Conservation (phyloP, 176 grass and related monocot genomes). For the Olyra latifolia region DNA sequence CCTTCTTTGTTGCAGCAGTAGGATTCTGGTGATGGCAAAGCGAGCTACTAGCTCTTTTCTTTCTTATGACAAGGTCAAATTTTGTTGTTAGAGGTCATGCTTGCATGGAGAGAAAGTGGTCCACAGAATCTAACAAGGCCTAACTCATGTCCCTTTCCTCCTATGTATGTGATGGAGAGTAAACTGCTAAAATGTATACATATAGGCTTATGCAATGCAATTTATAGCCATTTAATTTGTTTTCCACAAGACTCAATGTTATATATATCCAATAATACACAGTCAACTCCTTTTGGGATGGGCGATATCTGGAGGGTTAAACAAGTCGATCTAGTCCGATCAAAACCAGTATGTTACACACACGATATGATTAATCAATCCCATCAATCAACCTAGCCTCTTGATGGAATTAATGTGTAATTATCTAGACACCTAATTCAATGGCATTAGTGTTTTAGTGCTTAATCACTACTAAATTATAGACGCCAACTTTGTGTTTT, state of each 20-base stretch:
- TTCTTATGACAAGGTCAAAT: conserved; percentile 42
- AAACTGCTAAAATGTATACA: not conserved
- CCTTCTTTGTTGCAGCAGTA: conserved; percentile 38
- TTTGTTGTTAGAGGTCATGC: conserved; percentile 42
- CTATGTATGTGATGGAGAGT: conserved; percentile 34
- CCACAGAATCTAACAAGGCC: conserved; percentile 56
- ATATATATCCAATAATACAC: conserved; percentile 8
- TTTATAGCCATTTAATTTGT: conserved; percentile 5
- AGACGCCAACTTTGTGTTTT: no score
- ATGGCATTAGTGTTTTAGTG: no score
- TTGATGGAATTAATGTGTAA: not conserved
- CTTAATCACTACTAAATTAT: no score
- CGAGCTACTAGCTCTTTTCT: conserved; percentile 20
- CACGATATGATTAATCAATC: not conserved
- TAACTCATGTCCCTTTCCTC: conserved; percentile 53
- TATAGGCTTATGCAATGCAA: conserved; percentile 28
- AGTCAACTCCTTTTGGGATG: not conserved
- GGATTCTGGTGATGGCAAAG: conserved; percentile 39
- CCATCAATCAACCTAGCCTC: not conserved
- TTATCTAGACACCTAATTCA: no score
- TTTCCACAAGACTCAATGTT: not conserved
- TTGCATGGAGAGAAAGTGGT: conserved; percentile 41
- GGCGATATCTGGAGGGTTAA: not conserved
- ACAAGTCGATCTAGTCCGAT: not conserved
- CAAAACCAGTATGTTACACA: no score